Evolutionary conservation across 2,329 filamentous ascomycete species (phyloP).

Genomic region (Fusarium papillatum): DNA sequence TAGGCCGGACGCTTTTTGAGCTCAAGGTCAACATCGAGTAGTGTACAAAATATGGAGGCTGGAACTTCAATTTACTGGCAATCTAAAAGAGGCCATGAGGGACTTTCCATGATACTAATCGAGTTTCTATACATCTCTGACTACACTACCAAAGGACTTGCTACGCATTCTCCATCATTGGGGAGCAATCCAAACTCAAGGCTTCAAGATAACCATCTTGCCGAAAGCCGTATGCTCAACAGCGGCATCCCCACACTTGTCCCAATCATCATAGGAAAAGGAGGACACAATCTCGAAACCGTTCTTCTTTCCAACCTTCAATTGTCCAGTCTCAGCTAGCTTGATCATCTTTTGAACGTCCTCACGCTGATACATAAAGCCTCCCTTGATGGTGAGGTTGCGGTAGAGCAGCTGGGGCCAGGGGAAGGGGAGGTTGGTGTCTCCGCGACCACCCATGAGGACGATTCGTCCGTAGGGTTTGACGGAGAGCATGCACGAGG

Average conservation of each 20-base stretch:
- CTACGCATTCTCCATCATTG: neutral
- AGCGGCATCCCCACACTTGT: conserved; percentile 24
- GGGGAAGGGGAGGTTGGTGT: conserved; percentile 39
- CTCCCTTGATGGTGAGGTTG: conserved; percentile 53
- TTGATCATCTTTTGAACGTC: conserved; percentile 27
- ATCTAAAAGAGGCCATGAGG: neutral
- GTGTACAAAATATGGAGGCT: neutral
- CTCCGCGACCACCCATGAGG: conserved; percentile 47
- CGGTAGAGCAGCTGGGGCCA: conserved; percentile 42
- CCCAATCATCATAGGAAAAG: conserved; percentile 32
- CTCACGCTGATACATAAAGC: conserved; percentile 55
- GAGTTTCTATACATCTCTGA: neutral
- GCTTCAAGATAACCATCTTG: conserved; percentile 20
- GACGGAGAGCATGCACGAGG: conserved; percentile 51
- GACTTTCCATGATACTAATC: neutral
- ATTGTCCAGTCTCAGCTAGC: conserved; percentile 22
- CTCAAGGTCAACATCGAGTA: conserved; percentile 20
- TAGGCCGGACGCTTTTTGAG: conserved; percentile 36
- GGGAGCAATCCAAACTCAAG: neutral
- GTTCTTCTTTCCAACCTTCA: conserved; percentile 29
- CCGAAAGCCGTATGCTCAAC: conserved; percentile 30
- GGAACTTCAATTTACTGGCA: neutral
- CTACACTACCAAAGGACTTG: neutral
- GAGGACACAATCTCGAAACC: conserved; percentile 24
- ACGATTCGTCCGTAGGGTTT: conserved; percentile 42